Base-by-base conservation (phyloP, 2,329 filamentous ascomycete species). In the Ascochyta fabae region DNA sequence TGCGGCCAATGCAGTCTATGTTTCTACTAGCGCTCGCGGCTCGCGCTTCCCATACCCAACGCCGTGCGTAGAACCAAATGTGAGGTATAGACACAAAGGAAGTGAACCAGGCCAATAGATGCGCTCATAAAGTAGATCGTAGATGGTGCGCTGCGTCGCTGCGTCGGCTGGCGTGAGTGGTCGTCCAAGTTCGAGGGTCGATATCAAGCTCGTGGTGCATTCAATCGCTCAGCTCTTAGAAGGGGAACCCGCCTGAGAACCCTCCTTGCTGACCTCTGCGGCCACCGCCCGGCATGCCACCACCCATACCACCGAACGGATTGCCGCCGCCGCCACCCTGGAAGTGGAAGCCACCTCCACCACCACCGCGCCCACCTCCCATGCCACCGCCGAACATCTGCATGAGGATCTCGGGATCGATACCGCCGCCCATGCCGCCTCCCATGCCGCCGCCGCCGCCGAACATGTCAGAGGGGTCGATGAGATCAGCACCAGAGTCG, bases 401-500 rank as follows among this genome's bases (percentile, higher is more conserved):
- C 47, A 75, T 77, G 33, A 77, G 73, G 56, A 59, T 64, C 24
- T 50, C 46, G n/a, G 16, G 55, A 12, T 58, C 71, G 40, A 76
- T 75, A 33, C 81, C 81, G 43, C 78, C 78, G 29, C 74, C 72
- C 34, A 76, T 75, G 39, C 81, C 81, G 43, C 77, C 78, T 27
- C 83, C 82, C 71, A 93, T 91, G 8, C 53, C 72, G 31, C 81
- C 81, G 5, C 53, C 72, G 31, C 86, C 86, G 49, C 86, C 83
- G 67, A 94, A 95, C 86, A 94, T 93, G 70, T 97, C 93, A 47
- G 87, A 84, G 3, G 91, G 90, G 72, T 97, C 94, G 54, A 95
- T 84, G 27, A 97, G 85, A 74, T 99, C 94, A 56, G 95, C 91
- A 34, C 95, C 95, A 64, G 89, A 95, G 73, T 99, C 94, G 73